Conservation (phyloP, 306 rosid genomes). For the Fragaria nilgerrensis region DNA sequence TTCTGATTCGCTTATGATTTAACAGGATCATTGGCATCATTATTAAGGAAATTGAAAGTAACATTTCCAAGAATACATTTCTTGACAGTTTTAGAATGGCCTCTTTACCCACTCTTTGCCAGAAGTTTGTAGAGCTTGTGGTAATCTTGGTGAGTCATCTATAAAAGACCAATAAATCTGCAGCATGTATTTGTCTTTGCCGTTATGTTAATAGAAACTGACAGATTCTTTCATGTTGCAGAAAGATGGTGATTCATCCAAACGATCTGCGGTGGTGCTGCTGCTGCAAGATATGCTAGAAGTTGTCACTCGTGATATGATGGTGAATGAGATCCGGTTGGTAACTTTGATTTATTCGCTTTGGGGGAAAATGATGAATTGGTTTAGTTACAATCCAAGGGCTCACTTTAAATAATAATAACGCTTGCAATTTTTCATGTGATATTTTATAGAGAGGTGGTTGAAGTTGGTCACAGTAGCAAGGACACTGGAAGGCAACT, state of each 20-base stretch:
- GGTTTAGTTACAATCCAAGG: not conserved
- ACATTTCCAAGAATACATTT: conserved; percentile 74
- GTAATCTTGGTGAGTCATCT: conserved; percentile 73
- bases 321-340: conserved; percentile 85
- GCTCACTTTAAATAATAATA: conserved; percentile 9
- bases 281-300: conserved; percentile 94
- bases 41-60: conserved; percentile 77
- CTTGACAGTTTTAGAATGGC: conserved; percentile 87
- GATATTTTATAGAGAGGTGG: conserved; percentile 63
- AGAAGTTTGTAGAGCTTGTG: conserved; percentile 87
- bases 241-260: conserved; percentile 67
- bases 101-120: conserved; percentile 72
- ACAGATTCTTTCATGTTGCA: conserved; percentile 42
- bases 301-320: conserved; percentile 95
- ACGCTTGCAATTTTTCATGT: conserved; percentile 21
- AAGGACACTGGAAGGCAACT: conserved; percentile 92
- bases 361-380: conserved; percentile 13
- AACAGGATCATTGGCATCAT: conserved; percentile 83
- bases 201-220: conserved; percentile 20
- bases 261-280: conserved; percentile 65
- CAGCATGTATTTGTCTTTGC: conserved; percentile 21
- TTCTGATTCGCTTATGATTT: conserved; percentile 40
- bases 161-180: conserved; percentile 16
- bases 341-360: conserved; percentile 29
- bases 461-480: conserved; percentile 73